A percentile compares a stretch with the other conserved stretches of the same genome.
phyloP scores from a whole-genome alignment of 2,329 filamentous ascomycete genomes.

The Aspergillus versicolor region DNA sequence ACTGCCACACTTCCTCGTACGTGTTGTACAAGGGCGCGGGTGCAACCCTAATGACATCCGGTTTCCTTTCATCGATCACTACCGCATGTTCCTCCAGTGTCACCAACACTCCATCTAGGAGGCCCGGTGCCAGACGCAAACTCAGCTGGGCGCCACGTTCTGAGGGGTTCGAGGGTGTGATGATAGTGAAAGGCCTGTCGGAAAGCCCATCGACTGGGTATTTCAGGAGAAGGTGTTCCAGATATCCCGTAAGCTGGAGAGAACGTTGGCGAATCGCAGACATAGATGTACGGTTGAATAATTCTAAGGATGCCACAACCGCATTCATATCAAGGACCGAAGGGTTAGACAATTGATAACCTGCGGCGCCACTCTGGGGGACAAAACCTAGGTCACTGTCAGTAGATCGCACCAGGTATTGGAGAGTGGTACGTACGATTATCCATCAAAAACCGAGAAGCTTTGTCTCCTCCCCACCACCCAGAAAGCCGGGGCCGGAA shows the following conservation, averaged over 20 bases:
- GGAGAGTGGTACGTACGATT: constrained; percentile 49
- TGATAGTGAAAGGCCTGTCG: constrained; percentile 54
- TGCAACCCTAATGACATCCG: constrained; percentile 79
- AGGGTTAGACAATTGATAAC: constrained; percentile 84
- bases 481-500: constrained; percentile 71
- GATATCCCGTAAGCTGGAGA: constrained; percentile 70
- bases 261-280: constrained; percentile 67
- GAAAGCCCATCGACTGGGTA: constrained; percentile 29
- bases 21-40: constrained; percentile 83
- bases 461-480: constrained; percentile 85
- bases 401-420: not conserved
- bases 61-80: constrained; percentile 79
- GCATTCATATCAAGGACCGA: constrained; percentile 74
- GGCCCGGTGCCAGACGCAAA: constrained; percentile 64
- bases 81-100: constrained; percentile 68
- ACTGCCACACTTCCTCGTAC: constrained; percentile 69
- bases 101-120: constrained; percentile 67
- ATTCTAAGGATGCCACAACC: constrained; percentile 69
- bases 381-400: constrained; percentile 56
- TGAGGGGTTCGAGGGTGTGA: constrained; percentile 68
- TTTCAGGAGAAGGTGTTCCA: constrained; percentile 64
- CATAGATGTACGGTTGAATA: constrained; percentile 74
- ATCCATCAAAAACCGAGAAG: constrained; percentile 76
- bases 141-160: constrained; percentile 79
- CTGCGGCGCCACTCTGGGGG: constrained; percentile 73